Conservation (phyloP, 805 yeast species). For the Candida alai region DNA sequence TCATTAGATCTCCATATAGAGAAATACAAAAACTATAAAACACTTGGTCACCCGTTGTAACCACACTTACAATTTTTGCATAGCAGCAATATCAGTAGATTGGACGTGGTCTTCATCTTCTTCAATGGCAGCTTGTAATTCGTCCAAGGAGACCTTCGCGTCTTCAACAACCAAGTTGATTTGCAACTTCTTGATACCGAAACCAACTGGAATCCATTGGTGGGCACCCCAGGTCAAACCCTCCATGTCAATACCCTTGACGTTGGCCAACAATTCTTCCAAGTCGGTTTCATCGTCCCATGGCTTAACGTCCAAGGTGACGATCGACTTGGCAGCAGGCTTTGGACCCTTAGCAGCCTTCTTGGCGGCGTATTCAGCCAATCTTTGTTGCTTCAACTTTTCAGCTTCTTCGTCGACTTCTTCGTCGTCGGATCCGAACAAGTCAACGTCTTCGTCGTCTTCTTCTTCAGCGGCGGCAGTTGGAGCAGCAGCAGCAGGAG, state of each 20-base stretch:
- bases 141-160: constrained; percentile 90
- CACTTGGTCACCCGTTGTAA: background rate
- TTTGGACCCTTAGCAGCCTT: constrained; percentile 96
- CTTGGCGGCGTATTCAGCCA: constrained; percentile 96
- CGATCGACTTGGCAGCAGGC: constrained; percentile 97
- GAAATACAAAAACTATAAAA: background rate
- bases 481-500: constrained; percentile 48
- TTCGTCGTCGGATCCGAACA: constrained; percentile 91
- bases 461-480: constrained; percentile 67
- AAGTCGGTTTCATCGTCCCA: constrained; percentile 99
- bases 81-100: constrained; percentile 98
- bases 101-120: constrained; percentile 99
- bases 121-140: constrained; percentile 70
- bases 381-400: constrained; percentile 94
- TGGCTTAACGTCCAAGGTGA: constrained; percentile 97
- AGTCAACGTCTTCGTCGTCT: constrained; percentile 89
- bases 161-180: constrained; percentile 98
- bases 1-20: constrained; percentile 4
- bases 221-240: constrained; percentile 99
- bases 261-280: constrained; percentile 82
- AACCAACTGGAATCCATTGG: constrained; percentile 96
- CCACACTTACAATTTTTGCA: constrained; percentile 79
- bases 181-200: constrained; percentile 99
- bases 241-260: constrained; percentile 79
- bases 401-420: constrained; percentile 97